Percentiles rank a stretch among this genome's conserved stretches.
These are phyloP conservation scores for Zygosaccharomyces sapae DNA, from an alignment of 1,139 yeast genomes.

Conservation along the genomic window DNA sequence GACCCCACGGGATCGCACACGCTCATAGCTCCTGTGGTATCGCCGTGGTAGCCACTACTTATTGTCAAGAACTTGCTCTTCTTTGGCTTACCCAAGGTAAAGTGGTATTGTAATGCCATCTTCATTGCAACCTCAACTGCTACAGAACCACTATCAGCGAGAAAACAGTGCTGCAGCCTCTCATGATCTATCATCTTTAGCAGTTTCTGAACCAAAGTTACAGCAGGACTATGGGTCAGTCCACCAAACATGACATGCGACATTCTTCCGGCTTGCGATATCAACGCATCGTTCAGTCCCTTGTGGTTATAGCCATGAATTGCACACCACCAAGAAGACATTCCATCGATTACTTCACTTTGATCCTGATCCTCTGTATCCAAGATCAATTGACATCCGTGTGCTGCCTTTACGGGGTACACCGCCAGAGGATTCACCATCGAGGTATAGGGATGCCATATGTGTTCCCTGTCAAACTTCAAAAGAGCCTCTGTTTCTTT, in stretches of 20 bases:
- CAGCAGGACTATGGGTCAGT: conserved; percentile 36
- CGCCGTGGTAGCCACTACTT: conserved; percentile 33
- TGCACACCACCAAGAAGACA: conserved; percentile 40
- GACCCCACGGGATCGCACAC: conserved; percentile 36
- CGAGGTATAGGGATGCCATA: conserved; percentile 39
- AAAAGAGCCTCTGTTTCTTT: conserved; percentile 13
- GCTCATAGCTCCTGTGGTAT: conserved; percentile 36
- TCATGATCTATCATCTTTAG: conserved; percentile 27
- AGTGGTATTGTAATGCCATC: conserved; percentile 46
- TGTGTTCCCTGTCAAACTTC: conserved; percentile 31
- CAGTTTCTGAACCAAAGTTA: conserved; percentile 25
- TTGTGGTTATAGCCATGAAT: conserved; percentile 37
- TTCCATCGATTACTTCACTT: conserved; percentile 31
- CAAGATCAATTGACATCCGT: conserved; percentile 28
- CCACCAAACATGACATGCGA: conserved; percentile 40
- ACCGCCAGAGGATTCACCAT: conserved; percentile 32
- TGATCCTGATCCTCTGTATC: conserved; percentile 9
- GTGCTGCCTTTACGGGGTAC: conserved; percentile 32
- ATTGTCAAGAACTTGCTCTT: conserved; percentile 29
- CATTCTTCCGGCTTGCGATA: conserved; percentile 26
- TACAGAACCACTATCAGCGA: conserved; percentile 51
- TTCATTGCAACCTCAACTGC: conserved; percentile 53
- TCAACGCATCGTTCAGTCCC: conserved; percentile 32
- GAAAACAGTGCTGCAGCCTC: conserved; percentile 30
- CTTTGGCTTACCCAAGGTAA: conserved; percentile 15